Evolutionary conservation across 345 rosid species (phyloP), one percentile per base, ranked within the genome.

Genomic region (Angophora floribunda): DNA sequence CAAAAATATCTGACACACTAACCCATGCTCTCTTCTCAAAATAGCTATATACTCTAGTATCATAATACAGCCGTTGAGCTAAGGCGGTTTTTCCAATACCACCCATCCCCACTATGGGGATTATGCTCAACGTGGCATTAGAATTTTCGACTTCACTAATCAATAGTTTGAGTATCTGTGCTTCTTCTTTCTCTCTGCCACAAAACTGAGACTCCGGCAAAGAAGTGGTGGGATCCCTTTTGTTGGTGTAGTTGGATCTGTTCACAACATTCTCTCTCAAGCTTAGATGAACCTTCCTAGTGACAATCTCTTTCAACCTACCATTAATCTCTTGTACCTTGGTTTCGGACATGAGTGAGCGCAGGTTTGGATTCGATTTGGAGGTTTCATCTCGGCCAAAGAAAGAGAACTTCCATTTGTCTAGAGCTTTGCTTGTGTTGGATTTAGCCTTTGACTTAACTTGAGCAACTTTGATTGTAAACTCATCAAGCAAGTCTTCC

Each of bases 41-140:
- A 65, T 2, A 65, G 9, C 41, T 14, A 65, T n/a, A 6, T 7
- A 65, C 41, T n/a, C 0, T 0, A 0, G 10, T 19, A 65, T 65
- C 5, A 65, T 65, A 13, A 65, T n/a, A 65, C 0, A 65, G 8
- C 5, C 0, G 19, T 0, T n/a, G 10, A n/a, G 75, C 41, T 19
- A 65, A n/a, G 10, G 75, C 75, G 0, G 41, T 65, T 41, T 65
- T 65, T n/a, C 41, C 41, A 13, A 65, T 9, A 65, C 41, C 75
- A 1, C 75, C 75, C 75, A 65, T n/a, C 41, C 75, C 41, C 7
- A 65, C 75, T 65, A 65, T 65, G 41, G 75, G 41, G 41, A 65
- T 1, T n/a, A 65, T 65, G 0, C 17, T 65, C 1, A 63, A 2
- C 4, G 0, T 13, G 36, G 36, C 19, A 63, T 28, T 0, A 0